These are phyloP conservation scores for Fusarium acutatum DNA, from an alignment of 2,329 filamentous ascomycete species.

Conservation along the genomic window DNA sequence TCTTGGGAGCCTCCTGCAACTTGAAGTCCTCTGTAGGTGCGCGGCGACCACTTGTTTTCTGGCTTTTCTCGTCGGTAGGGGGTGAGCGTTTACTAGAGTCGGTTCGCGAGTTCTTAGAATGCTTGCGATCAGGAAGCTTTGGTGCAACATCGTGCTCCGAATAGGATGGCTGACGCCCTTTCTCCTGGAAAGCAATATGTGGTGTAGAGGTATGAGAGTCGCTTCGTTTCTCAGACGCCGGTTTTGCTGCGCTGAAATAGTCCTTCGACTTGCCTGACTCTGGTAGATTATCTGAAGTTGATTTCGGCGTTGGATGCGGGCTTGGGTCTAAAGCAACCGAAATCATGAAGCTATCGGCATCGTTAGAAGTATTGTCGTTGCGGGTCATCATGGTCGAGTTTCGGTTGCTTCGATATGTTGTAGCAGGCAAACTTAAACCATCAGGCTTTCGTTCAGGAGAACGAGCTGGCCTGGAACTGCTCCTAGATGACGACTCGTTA, in stretches of 20 bases:
- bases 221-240: conserved; percentile 54
- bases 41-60: conserved; percentile 48
- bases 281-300: conserved; percentile 57
- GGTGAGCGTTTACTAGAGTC: conserved; percentile 42
- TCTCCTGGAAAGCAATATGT: conserved; percentile 94
- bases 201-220: conserved; percentile 71
- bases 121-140: conserved; percentile 52
- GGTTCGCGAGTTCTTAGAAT: conserved; percentile 59
- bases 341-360: conserved; percentile 77
- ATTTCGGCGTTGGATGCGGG: conserved; percentile 66
- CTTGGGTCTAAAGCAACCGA: conserved; percentile 78
- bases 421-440: conserved; percentile 75
- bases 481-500: conserved; percentile 64
- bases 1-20: conserved; percentile 81
- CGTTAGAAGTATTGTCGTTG: conserved; percentile 55
- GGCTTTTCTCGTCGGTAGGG: conserved; percentile 50
- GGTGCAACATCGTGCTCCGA: conserved; percentile 61
- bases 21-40: conserved; percentile 71
- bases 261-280: conserved; percentile 61
- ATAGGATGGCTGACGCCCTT: conserved; percentile 68
- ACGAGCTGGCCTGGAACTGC: conserved; percentile 59
- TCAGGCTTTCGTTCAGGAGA: conserved; percentile 67
- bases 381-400: conserved; percentile 72
- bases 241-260: conserved; percentile 63
- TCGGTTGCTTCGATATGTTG: conserved; percentile 80